Conservation (phyloP, 768 basidiomycete species). For the Rickenella mellea region DNA sequence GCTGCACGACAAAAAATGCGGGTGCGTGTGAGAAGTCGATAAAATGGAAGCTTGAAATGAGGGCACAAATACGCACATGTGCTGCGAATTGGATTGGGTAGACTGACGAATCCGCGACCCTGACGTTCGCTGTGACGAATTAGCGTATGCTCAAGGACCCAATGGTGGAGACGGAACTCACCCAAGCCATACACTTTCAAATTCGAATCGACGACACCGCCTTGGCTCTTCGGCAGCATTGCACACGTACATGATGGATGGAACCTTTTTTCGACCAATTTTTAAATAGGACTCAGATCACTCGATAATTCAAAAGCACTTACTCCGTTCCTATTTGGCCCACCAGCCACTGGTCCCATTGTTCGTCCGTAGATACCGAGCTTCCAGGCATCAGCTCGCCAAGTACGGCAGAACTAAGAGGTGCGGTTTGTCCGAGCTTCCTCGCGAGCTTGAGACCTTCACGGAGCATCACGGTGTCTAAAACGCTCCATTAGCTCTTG, state of each 20-base stretch:
- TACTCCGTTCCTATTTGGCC: constrained; percentile 37
- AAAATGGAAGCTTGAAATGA: constrained; percentile 6
- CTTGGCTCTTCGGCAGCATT: constrained; percentile 43
- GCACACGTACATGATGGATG: constrained; percentile 52
- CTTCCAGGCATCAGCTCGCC: constrained; percentile 42
- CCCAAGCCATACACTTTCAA: constrained; percentile 46
- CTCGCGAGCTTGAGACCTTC: constrained; percentile 59
- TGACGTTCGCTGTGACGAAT: constrained; percentile 33
- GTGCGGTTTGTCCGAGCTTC: constrained; percentile 38
- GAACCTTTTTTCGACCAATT: too few relatives aligned
- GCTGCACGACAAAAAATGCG: constrained; percentile 9
- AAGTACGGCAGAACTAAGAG: constrained; percentile 36
- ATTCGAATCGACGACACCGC: constrained; percentile 49
- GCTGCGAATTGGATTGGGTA: constrained; percentile 46
- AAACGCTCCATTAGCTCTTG: neutral
- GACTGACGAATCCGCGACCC: constrained; percentile 49
- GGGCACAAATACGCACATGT: constrained; percentile 22
- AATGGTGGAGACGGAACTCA: constrained; percentile 9
- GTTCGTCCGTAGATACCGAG: constrained; percentile 39
- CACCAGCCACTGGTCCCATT: constrained; percentile 45
- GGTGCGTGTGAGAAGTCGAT: constrained; percentile 15
- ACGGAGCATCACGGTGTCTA: constrained; percentile 39
- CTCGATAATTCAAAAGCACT: too few relatives aligned
- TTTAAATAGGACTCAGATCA: constrained; percentile 7
- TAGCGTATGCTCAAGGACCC: constrained; percentile 1